These are phyloP conservation scores for Lobosporangium transversale DNA, from an alignment of 192 early-diverging fungal species.

Conservation along the genomic window DNA sequence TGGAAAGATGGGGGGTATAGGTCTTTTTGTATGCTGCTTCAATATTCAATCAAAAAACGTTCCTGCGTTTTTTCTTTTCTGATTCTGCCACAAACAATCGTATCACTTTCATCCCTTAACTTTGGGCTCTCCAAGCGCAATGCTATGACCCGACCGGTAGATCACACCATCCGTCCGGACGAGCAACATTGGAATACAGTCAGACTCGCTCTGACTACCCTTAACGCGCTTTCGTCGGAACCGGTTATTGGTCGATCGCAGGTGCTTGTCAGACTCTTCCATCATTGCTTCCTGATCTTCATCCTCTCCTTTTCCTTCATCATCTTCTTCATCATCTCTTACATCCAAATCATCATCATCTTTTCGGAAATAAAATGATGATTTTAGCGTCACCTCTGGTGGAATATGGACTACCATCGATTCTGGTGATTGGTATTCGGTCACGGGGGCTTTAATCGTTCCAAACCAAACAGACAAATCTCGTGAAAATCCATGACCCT, in stretches of 20 bases:
- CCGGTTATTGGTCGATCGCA: neutral
- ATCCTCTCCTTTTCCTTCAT: constrained; percentile 1
- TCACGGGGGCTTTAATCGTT: constrained; percentile 61
- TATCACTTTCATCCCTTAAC: too few species aligned
- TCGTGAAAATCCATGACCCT: constrained; percentile 76
- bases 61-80: too few species aligned
- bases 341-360: constrained; percentile 45
- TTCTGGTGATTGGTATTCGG: constrained; percentile 61
- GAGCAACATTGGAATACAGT: constrained; percentile 38
- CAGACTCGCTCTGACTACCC: constrained; percentile 41
- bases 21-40: too few species aligned
- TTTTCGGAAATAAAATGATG: constrained; percentile 47
- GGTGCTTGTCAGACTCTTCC: neutral
- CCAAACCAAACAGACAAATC: constrained; percentile 81
- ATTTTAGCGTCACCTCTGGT: constrained; percentile 47
- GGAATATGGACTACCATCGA: constrained; percentile 57
- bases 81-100: too few species aligned
- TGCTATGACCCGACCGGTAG: constrained; percentile 46
- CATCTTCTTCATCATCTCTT: constrained; percentile 30
- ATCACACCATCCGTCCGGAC: constrained; percentile 44
- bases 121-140: constrained; percentile 8
- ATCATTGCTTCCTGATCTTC: constrained; percentile 8
- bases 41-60: too few species aligned
- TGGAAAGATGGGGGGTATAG: too few species aligned
- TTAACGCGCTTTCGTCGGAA: constrained; percentile 43